Evolutionary conservation across 805 yeast genomes (phyloP).

Genomic region (Lachancea mirantina): DNA sequence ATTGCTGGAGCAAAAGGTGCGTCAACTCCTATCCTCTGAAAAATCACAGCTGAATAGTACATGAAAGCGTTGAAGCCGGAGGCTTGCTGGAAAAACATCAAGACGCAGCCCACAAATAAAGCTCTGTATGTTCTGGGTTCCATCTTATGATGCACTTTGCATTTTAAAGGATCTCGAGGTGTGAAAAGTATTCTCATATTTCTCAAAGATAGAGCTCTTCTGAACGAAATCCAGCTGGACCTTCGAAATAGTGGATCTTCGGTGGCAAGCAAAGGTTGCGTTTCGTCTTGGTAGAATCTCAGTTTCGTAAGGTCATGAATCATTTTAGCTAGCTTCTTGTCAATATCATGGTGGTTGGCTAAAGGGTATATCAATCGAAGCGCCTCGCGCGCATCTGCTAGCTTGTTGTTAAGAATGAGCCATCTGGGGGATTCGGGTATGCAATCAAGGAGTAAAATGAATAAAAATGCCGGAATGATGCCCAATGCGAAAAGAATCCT

Average conservation of each 20-base stretch:
- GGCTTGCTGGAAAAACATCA: conserved; percentile 51
- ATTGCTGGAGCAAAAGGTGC: conserved; percentile 54
- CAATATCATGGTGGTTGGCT: conserved; percentile 37
- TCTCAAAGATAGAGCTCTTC: background rate
- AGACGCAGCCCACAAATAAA: conserved; percentile 41
- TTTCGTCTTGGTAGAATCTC: conserved; percentile 28
- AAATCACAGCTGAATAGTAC: conserved; percentile 54
- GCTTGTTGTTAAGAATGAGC: conserved; percentile 31
- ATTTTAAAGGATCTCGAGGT: background rate
- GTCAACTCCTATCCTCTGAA: conserved; percentile 42
- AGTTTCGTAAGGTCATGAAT: conserved; percentile 36
- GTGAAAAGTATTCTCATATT: background rate
- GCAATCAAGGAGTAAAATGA: conserved; percentile 32
- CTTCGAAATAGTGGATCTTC: conserved; percentile 23
- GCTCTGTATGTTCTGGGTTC: conserved; percentile 34
- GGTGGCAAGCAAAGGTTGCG: conserved; percentile 28
- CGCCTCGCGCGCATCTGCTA: conserved; percentile 35
- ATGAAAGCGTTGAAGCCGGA: conserved; percentile 59
- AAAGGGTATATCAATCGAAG: conserved; percentile 40
- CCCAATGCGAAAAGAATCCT: conserved; percentile 35
- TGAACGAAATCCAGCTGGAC: background rate
- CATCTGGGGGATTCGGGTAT: conserved; percentile 50
- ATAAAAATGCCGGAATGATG: conserved; percentile 37
- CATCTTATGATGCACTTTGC: conserved; percentile 16
- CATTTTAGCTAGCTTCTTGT: conserved; percentile 40